Base-by-base conservation (phyloP, 2,329 filamentous ascomycete species). In the Polychaeton citri region DNA sequence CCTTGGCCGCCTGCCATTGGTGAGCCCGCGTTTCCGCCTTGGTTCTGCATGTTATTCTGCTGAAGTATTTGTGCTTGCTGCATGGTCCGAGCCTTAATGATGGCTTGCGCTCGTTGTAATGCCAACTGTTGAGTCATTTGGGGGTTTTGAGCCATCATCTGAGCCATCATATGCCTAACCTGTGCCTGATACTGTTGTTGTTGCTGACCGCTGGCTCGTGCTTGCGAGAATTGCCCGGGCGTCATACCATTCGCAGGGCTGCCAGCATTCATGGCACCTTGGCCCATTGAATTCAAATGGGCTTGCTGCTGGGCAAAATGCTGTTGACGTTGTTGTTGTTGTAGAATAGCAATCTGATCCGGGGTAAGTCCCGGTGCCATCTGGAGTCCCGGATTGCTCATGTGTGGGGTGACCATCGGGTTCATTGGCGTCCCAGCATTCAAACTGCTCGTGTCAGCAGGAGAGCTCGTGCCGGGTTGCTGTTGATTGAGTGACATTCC, bases 401-500 rank as follows among this genome's bases (percentile, higher is more conserved):
- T 48, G 16, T 53, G 49, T 38, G 47, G 43, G 4, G 46, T 44
- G 30, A 30, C 35, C 12, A 53, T 54, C 10, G 44, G 38, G 38
- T 54, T 50, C 8, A 39, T 39, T 35, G 42, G 47, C 6, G 50
- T 51, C 21, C 44, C 44, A 10, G 44, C 34, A 13, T 45, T 38
- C 43, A 52, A 48, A n/a, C 43, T 28, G 15, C 15, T 28, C 12
- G 24, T 15, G 12, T 12, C 15, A 28, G 24, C 24, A 4, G 24
- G 24, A 28, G 24, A 28, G 3, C 49, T 8, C 46, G 38, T 20
- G 47, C 53, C 10, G 57, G 56, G 39, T 53, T 57, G 26, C 48
- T 50, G 26, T 56, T 54, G 13, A 44, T 42, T 47, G 21, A 55
- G 52, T 16, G 58, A 58, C 9, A 56, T 59, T 30, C 53, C 54